These are phyloP conservation scores for Aspergillus sclerotioniger DNA, from an alignment of 495 filamentous ascomycete genomes.

Conservation along the genomic window DNA sequence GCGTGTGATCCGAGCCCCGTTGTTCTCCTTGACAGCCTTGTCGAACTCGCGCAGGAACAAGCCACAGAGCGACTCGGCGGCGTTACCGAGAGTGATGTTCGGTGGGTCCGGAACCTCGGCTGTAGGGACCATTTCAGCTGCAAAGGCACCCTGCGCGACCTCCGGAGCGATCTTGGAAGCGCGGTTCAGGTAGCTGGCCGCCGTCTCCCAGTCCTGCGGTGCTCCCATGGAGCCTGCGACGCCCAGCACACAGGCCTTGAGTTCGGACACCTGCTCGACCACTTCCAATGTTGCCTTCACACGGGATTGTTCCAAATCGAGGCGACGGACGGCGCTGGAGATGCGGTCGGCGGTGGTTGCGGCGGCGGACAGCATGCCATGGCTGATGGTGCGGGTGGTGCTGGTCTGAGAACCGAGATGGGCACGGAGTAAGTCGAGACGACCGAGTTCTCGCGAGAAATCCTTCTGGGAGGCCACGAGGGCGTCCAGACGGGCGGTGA, in stretches of 20 bases:
- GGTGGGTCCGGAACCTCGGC: constrained; percentile 94
- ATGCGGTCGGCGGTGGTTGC: constrained; percentile 84
- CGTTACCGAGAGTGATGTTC: constrained; percentile 79
- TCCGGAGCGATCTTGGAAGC: constrained; percentile 74
- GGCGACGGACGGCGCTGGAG: constrained; percentile 74
- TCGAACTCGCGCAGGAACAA: constrained; percentile 94
- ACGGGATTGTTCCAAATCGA: constrained; percentile 86
- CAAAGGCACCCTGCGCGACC: constrained; percentile 83
- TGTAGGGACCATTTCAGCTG: constrained; percentile 87
- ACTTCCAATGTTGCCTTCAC: constrained; percentile 88
- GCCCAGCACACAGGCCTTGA: constrained; percentile 94
- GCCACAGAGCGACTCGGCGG: constrained; percentile 80
- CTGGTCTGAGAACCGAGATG: constrained; percentile 85
- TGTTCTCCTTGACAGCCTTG: constrained; percentile 78
- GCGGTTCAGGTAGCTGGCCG: constrained; percentile 81
- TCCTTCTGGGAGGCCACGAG: constrained; percentile 79
- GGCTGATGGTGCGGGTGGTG: constrained; percentile 77
- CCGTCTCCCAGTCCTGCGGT: constrained; percentile 97
- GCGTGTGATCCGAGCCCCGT: constrained; percentile 83
- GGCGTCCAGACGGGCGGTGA: constrained; percentile 71
- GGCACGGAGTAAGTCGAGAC: constrained; percentile 88
- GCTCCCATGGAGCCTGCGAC: constrained; percentile 95
- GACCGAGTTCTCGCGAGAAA: constrained; percentile 74
- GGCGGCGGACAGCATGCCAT: constrained; percentile 81
- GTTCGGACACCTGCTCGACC: constrained; percentile 92